These are phyloP conservation scores for Lagenidium sp. DNA, from an alignment of 352 stramenopile genomes.

Conservation along the genomic window DNA sequence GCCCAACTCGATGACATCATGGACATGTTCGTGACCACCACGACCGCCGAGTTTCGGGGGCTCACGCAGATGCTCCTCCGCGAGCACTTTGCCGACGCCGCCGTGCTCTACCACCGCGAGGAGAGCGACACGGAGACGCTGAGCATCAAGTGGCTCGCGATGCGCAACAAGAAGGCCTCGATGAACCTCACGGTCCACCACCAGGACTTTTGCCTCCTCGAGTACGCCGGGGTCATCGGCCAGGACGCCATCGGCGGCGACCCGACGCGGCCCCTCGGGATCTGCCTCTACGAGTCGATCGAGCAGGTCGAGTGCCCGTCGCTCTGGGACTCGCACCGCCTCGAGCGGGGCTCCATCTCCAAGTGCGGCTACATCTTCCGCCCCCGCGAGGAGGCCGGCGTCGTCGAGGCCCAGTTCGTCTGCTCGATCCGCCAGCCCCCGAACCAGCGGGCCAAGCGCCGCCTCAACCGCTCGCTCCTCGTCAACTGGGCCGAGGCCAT, in stretches of 20 bases:
- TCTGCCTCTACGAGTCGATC: constrained; percentile 78
- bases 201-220: constrained; percentile 66
- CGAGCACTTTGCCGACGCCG: constrained; percentile 60
- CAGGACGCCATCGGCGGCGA: constrained; percentile 41
- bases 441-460: constrained; percentile 37
- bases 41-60: constrained; percentile 50
- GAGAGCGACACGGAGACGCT: constrained; percentile 70
- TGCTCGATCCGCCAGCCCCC: constrained; percentile 75
- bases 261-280: constrained; percentile 28
- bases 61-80: constrained; percentile 70
- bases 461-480: constrained; percentile 54
- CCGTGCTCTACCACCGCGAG: constrained; percentile 66
- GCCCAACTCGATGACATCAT: constrained; percentile 67
- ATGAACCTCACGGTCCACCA: constrained; percentile 28
- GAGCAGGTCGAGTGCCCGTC: constrained; percentile 68
- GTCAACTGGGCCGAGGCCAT: constrained; percentile 66
- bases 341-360: constrained; percentile 64
- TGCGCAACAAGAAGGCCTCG: constrained; percentile 54
- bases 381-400: constrained; percentile 38
- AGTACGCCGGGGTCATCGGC: constrained; percentile 63
- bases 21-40: constrained; percentile 58
- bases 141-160: constrained; percentile 74
- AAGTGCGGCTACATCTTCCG: constrained; percentile 77
- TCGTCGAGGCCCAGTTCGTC: constrained; percentile 69
- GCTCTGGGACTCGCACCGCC: constrained; percentile 57